Evolutionary conservation across 2,329 filamentous ascomycete genomes (phyloP), one percentile per base, ranked within the genome.

Genomic region (Graphilbum fragrans): DNA sequence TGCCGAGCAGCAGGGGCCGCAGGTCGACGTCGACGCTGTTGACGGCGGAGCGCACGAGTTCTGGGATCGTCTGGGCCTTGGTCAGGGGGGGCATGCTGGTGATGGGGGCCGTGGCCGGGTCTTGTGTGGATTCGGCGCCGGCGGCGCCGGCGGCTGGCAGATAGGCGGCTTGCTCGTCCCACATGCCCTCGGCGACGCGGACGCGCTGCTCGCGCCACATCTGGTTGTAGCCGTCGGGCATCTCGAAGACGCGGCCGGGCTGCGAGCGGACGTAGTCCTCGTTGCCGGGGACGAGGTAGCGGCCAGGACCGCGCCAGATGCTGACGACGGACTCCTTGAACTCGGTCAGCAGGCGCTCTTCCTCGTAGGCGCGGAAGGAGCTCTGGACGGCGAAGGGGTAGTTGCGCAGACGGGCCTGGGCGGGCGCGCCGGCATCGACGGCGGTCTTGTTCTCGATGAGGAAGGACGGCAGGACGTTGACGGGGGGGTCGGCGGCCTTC

Each of bases 241-340:
- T 92, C 66, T 98, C 92, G 55, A 95, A 98, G 11, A 92, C 83
- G 40, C 86, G 81, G 33, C 86, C 85, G 1, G 86, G 85, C 49
- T 80, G 77, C 35, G 65, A 70, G 57, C 75, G 80, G 44, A 80
- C 80, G 37, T 77, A 69, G 34, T 95, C 88, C 56, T 92, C 78
- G 57, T 90, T 93, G 31, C 80, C 77, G 19, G 64, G 73, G 50
- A 60, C 63, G 34, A 61, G 59, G 53, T 86, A 77, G 46, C 78
- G 73, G 45, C 80, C 80, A 0, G 85, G 85, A 1, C 86, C 86
- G 21, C 78, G 76, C 90, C 92, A 98, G 14, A 90, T 79, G 63
- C 95, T 87, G 22, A 96, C 87, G 16, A 95, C 86, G 17, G 84
- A 93, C 64, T 98, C 93, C 66, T 98, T 98, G 74, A 94, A 98